Conservation (phyloP, 768 basidiomycete genomes). For the Termitomyces sp. region DNA sequence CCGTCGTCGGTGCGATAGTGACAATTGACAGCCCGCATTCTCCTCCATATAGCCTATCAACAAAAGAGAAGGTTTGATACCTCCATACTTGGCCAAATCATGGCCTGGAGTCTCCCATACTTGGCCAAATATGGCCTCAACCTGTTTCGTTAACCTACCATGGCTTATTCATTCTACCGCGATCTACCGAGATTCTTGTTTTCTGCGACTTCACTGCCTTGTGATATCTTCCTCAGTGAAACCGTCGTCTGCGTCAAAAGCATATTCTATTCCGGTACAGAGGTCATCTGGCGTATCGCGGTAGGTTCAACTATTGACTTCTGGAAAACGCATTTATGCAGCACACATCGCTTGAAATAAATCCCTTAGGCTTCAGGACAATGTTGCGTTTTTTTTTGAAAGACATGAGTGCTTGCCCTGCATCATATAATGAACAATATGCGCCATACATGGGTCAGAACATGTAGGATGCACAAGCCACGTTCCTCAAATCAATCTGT, state of each 20-base stretch:
- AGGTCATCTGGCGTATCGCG: background rate
- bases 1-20: background rate
- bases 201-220: background rate
- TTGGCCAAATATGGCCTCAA: no score
- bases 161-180: conserved; percentile 6
- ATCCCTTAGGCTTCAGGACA: background rate
- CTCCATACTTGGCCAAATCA: no score
- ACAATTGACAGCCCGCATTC: background rate
- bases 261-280: background rate
- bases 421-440: background rate
- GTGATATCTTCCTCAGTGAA: background rate
- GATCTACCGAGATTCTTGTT: conserved; percentile 8
- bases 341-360: background rate
- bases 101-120: no score
- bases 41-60: conserved; percentile 7
- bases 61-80: no score
- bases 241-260: background rate
- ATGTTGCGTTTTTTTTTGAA: background rate
- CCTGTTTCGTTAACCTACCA: no score
- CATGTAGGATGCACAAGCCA: no score
- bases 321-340: background rate
- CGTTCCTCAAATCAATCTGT: background rate
- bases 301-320: background rate
- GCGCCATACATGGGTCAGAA: background rate
- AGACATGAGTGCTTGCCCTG: background rate